These are phyloP conservation scores for Trichosporon sp. DNA, from an alignment of 1,284 basidiomycete species.

Conservation along the genomic window DNA sequence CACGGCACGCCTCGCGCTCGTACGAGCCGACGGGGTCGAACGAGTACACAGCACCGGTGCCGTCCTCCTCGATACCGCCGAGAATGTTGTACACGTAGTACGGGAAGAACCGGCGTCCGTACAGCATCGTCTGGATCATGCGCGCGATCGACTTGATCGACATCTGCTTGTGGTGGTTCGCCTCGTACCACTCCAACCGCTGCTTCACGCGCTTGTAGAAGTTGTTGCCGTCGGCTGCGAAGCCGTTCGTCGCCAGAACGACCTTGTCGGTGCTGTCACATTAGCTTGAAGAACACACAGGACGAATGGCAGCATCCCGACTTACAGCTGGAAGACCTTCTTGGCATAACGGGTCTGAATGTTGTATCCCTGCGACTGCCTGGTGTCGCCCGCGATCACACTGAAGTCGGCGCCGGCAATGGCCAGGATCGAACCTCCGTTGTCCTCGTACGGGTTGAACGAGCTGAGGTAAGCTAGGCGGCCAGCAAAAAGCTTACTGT, in stretches of 20 bases:
- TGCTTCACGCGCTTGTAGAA: slow-evolving; percentile 93
- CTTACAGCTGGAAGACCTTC: slow-evolving; percentile 53
- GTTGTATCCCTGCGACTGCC: slow-evolving; percentile 87
- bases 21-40: slow-evolving; percentile 95
- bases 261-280: slow-evolving; percentile 75
- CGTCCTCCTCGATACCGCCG: slow-evolving; percentile 88
- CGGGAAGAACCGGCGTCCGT: slow-evolving; percentile 88
- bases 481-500: slow-evolving; percentile 30
- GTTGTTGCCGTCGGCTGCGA: slow-evolving; percentile 91
- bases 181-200: slow-evolving; percentile 92
- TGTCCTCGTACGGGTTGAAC: slow-evolving; percentile 84
- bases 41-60: slow-evolving; percentile 89
- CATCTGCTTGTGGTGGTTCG: slow-evolving; percentile 91
- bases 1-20: slow-evolving; percentile 88
- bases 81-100: slow-evolving; percentile 95
- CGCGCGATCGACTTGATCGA: slow-evolving; percentile 84
- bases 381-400: slow-evolving; percentile 89
- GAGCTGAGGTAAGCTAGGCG: slow-evolving; percentile 29
- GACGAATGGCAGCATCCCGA: background rate
- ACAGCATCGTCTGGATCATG: slow-evolving; percentile 93
- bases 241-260: slow-evolving; percentile 88
- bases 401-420: slow-evolving; percentile 86
- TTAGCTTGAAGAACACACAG: background rate
- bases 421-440: slow-evolving; percentile 90
- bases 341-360: slow-evolving; percentile 96